Conservation (phyloP, 2,329 filamentous ascomycete species). For the Fusarium sp. region DNA sequence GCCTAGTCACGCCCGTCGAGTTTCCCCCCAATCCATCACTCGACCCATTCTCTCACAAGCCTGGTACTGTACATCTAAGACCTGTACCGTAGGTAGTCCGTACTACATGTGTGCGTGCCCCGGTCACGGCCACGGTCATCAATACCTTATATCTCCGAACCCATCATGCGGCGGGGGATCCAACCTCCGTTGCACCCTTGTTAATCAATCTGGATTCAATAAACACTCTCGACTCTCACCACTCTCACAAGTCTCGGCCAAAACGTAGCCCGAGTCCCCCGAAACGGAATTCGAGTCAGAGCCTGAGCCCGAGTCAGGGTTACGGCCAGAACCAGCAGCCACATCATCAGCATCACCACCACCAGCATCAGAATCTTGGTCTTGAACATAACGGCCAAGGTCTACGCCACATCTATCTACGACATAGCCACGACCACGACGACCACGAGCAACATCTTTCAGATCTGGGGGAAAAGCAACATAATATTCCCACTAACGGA, state of each 20-base stretch:
- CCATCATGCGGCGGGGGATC: constrained; percentile 67
- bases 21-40: background rate
- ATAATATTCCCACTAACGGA: constrained; percentile 34
- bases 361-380: constrained; percentile 1
- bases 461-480: constrained; percentile 39
- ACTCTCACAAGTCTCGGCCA: constrained; percentile 33
- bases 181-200: constrained; percentile 63
- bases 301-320: constrained; percentile 28
- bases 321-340: constrained; percentile 26
- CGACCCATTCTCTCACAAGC: constrained; percentile 40
- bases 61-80: background rate
- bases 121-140: constrained; percentile 36
- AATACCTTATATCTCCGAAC: constrained; percentile 39
- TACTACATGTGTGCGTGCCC: constrained; percentile 39
- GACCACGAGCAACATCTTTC: constrained; percentile 22
- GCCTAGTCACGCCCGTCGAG: constrained; percentile 9
- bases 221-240: constrained; percentile 48
- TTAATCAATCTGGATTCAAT: constrained; percentile 67
- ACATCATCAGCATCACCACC: constrained; percentile 26
- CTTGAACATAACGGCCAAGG: constrained; percentile 14
- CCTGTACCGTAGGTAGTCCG: constrained; percentile 5
- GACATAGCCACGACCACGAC: constrained; percentile 39
- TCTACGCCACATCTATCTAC: constrained; percentile 27
- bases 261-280: constrained; percentile 35
- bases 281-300: constrained; percentile 22